A percentile compares a stretch with the other conserved stretches of the same genome.
These are phyloP conservation scores for Aaosphaeria arxii DNA, from an alignment of 2,329 filamentous ascomycete species.

Conservation along the genomic window DNA sequence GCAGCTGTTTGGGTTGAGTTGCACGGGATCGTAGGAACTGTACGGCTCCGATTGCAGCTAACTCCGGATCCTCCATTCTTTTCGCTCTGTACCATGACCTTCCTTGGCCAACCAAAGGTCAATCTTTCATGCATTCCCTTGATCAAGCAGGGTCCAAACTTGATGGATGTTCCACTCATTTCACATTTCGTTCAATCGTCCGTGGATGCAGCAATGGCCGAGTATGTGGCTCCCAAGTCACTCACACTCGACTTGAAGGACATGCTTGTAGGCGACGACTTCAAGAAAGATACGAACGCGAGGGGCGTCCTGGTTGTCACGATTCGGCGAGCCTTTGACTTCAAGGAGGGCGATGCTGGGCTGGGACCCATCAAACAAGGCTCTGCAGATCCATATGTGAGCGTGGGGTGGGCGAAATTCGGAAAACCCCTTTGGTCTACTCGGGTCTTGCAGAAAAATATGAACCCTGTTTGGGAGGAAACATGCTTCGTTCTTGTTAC, in stretches of 20 bases:
- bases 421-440: constrained; percentile 67
- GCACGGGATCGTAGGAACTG: constrained; percentile 66
- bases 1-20: constrained; percentile 72
- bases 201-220: constrained; percentile 69
- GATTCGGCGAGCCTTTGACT: constrained; percentile 65
- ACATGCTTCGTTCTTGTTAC: constrained; percentile 67
- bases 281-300: constrained; percentile 69
- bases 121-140: constrained; percentile 68
- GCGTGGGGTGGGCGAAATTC: constrained; percentile 75
- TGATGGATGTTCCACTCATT: constrained; percentile 74
- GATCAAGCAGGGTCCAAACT: constrained; percentile 65
- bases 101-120: constrained; percentile 72
- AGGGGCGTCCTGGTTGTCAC: constrained; percentile 64
- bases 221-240: constrained; percentile 75
- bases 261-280: constrained; percentile 74
- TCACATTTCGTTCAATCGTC: constrained; percentile 73
- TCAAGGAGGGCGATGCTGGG: constrained; percentile 67
- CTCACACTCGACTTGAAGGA: constrained; percentile 72
- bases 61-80: constrained; percentile 76
- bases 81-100: constrained; percentile 69
- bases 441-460: constrained; percentile 62
- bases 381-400: constrained; percentile 68
- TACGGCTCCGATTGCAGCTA: constrained; percentile 67
- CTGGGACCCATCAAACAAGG: constrained; percentile 59
- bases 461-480: constrained; percentile 70